Evolutionary conservation across 2,329 filamentous ascomycete species (phyloP).

Genomic region (Claviceps sorghi): DNA sequence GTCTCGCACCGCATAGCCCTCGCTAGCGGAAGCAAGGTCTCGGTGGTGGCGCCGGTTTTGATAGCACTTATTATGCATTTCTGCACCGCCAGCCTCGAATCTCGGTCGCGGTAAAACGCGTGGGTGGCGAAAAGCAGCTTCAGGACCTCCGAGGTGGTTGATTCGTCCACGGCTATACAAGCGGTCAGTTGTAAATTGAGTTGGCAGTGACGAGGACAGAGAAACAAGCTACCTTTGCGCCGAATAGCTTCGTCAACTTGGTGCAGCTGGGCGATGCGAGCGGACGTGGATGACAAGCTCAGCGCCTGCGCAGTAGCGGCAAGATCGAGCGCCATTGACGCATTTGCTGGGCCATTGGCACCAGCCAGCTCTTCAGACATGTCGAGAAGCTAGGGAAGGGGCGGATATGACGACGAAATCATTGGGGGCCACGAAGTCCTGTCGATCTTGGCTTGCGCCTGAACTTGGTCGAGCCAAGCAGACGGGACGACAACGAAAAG

Average conservation of each 20-base stretch:
- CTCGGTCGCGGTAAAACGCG: conserved; percentile 70
- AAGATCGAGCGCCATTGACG: conserved; percentile 31
- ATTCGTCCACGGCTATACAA: conserved; percentile 27
- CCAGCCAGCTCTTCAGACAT: conserved; percentile 21
- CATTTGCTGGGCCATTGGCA: conserved; percentile 28
- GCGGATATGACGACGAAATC: conserved; percentile 14
- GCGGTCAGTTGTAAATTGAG: conserved; percentile 11
- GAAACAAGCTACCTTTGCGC: conserved; percentile 3
- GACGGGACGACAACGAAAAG: background rate
- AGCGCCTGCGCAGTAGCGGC: conserved; percentile 34
- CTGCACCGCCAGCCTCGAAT: conserved; percentile 71
- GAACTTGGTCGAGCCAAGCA: background rate
- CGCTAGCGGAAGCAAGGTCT: conserved; percentile 50
- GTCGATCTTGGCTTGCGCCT: background rate
- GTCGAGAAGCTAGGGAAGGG: conserved; percentile 11
- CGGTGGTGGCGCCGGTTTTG: conserved; percentile 35
- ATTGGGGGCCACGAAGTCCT: conserved; percentile 17
- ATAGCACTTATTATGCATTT: conserved; percentile 60
- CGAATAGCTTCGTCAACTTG: conserved; percentile 40
- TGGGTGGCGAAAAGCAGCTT: conserved; percentile 75
- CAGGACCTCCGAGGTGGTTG: conserved; percentile 41
- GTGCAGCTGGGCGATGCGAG: conserved; percentile 40
- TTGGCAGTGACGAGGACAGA: background rate
- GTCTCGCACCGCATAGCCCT: conserved; percentile 56
- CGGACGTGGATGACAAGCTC: conserved; percentile 46